These are phyloP conservation scores for Linnemannia elongata DNA, from an alignment of 192 early-diverging fungal genomes.

Conservation along the genomic window DNA sequence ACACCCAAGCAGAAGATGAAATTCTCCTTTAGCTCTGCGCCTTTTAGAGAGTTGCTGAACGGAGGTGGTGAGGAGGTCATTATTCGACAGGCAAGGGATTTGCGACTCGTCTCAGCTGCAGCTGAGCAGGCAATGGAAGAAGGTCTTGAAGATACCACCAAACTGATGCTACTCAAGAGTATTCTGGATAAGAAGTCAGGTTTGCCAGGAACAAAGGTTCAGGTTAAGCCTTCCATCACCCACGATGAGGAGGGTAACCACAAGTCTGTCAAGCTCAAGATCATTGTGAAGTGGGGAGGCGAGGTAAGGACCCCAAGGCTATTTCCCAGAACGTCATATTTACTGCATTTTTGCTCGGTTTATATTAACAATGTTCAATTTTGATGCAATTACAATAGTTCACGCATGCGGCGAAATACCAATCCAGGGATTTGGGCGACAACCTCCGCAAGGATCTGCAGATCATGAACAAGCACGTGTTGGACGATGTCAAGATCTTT, in stretches of 20 bases:
- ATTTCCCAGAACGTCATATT: not conserved
- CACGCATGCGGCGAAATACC: slow-evolving; percentile 93
- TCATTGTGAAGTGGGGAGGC: slow-evolving; percentile 98
- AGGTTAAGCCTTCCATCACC: slow-evolving; percentile 84
- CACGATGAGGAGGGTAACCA: slow-evolving; percentile 62
- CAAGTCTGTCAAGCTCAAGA: slow-evolving; percentile 80
- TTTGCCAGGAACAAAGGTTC: slow-evolving; percentile 92
- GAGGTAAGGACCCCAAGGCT: slow-evolving; percentile 61
- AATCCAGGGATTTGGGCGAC: slow-evolving; percentile 92
- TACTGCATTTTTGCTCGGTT: not conserved
- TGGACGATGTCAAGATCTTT: slow-evolving; percentile 90
- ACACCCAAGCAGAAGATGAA: slow-evolving; percentile 99
- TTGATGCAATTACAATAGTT: slow-evolving; percentile 62
- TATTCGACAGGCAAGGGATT: slow-evolving; percentile 78
- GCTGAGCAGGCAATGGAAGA: slow-evolving; percentile 66
- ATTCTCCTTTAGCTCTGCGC: slow-evolving; percentile 79
- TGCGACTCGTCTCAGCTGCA: slow-evolving; percentile 76
- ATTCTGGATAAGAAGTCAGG: slow-evolving; percentile 86
- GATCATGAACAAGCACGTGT: slow-evolving; percentile 88
- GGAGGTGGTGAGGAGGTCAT: slow-evolving; percentile 83
- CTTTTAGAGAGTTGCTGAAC: slow-evolving; percentile 80
- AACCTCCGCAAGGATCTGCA: slow-evolving; percentile 92
- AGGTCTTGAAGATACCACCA: slow-evolving; percentile 65
- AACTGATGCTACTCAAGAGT: slow-evolving; percentile 76
- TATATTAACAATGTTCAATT: not conserved